Conservation (phyloP, 2,329 filamentous ascomycete genomes). For the Talaromyces albobiverticillius region DNA sequence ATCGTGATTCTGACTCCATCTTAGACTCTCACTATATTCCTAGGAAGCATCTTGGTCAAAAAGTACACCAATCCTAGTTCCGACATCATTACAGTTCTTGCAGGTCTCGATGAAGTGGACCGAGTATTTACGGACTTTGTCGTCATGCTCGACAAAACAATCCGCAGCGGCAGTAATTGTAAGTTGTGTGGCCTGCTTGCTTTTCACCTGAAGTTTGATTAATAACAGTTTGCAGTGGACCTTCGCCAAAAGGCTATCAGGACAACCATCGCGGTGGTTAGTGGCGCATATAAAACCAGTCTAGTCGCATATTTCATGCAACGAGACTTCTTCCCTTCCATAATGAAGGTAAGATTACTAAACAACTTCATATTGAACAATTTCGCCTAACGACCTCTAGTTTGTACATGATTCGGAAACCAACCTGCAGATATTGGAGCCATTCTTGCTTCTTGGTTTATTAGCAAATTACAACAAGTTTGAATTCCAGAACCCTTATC, state of each 20-base stretch:
- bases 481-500: slow-evolving; percentile 95
- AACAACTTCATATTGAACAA: background rate
- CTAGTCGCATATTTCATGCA: slow-evolving; percentile 94
- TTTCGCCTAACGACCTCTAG: slow-evolving; percentile 42
- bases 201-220: background rate
- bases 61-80: slow-evolving; percentile 94
- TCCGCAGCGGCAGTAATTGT: slow-evolving; percentile 72
- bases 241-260: slow-evolving; percentile 76
- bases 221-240: slow-evolving; percentile 52
- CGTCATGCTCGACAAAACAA: slow-evolving; percentile 73
- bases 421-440: slow-evolving; percentile 62
- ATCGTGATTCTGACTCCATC: background rate
- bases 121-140: slow-evolving; percentile 86
- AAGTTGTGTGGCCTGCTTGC: slow-evolving; percentile 34
- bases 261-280: slow-evolving; percentile 77
- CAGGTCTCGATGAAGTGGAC: slow-evolving; percentile 86
- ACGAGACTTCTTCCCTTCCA: slow-evolving; percentile 84
- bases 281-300: slow-evolving; percentile 94
- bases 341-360: slow-evolving; percentile 74
- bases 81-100: slow-evolving; percentile 85
- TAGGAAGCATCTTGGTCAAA: slow-evolving; percentile 78
- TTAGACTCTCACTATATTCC: slow-evolving; percentile 85
- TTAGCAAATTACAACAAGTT: slow-evolving; percentile 99
- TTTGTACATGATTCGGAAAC: slow-evolving; percentile 77
- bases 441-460: slow-evolving; percentile 79